phyloP scores from a whole-genome alignment of 768 basidiomycete species.

The Tricholoma matsutake region DNA sequence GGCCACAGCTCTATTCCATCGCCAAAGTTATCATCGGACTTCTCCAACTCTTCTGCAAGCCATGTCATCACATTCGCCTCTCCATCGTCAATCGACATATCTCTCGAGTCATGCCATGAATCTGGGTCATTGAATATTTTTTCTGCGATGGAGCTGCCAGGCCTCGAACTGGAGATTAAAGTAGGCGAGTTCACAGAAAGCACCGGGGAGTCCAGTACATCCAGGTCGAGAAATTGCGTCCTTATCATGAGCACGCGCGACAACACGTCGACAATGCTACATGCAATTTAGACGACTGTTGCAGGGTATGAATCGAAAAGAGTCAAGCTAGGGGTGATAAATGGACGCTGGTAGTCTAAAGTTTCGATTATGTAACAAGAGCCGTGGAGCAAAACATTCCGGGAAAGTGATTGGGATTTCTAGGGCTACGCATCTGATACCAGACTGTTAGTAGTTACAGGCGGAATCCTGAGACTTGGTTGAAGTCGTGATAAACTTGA shows the following conservation, averaged over 20 bases:
- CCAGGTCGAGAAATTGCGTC: constrained; percentile 34
- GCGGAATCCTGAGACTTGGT: too few species aligned
- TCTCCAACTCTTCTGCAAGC: constrained; percentile 34
- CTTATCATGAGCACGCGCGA: constrained; percentile 23
- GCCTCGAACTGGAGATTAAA: constrained; percentile 26
- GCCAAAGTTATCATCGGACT: constrained; percentile 7
- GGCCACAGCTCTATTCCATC: constrained; percentile 8
- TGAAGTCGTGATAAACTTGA: constrained; percentile 13
- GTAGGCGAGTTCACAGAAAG: constrained; percentile 30
- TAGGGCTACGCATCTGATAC: not conserved
- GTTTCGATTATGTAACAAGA: constrained; percentile 1
- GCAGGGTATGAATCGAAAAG: not conserved
- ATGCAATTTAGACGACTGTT: too few species aligned
- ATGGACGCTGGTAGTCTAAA: not conserved
- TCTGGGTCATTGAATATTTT: constrained; percentile 41
- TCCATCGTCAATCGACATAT: constrained; percentile 25
- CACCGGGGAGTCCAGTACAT: constrained; percentile 37
- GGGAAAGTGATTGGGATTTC: not conserved
- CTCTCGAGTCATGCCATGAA: constrained; percentile 35
- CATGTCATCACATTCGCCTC: constrained; percentile 26
- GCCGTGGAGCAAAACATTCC: constrained; percentile 2
- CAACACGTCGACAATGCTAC: not conserved
- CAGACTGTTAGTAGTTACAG: not conserved
- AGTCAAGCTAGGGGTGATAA: not conserved
- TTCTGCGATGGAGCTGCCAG: constrained; percentile 39